Evolutionary conservation across 164 flowering plant genomes (phyloP).

Genomic region (Vitis labrusca): DNA sequence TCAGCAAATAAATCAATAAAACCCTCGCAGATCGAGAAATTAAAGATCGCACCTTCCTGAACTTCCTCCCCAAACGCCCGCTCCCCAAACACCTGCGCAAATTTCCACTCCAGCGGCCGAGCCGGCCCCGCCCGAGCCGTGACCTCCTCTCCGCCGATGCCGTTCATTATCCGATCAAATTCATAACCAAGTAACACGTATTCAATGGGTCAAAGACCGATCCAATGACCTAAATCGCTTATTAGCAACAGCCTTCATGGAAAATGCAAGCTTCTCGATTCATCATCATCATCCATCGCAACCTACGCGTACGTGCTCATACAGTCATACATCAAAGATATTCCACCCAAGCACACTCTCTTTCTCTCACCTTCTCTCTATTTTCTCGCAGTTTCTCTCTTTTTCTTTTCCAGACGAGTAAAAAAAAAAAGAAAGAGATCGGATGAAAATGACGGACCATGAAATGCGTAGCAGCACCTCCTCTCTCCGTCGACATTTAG

Average conservation of each 20-base stretch:
- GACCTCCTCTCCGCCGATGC: constrained; percentile 35
- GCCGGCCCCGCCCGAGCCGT: constrained; percentile 17
- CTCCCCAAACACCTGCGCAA: constrained; percentile 90
- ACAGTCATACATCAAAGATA: too few relatives aligned
- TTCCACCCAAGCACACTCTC: neutral
- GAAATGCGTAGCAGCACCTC: constrained; percentile 8
- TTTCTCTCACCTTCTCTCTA: constrained; percentile 13
- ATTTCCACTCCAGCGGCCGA: constrained; percentile 76
- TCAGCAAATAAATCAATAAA: neutral
- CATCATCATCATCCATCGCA: too few relatives aligned
- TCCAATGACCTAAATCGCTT: neutral
- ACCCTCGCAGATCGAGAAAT: neutral
- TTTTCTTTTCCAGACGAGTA: neutral
- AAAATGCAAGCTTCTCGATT: too few relatives aligned
- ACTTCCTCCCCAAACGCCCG: constrained; percentile 83
- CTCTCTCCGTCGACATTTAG: too few relatives aligned
- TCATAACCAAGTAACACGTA: neutral
- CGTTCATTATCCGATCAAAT: constrained; percentile 30
- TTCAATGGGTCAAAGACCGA: neutral
- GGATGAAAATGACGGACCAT: constrained; percentile 24
- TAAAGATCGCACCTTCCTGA: constrained; percentile 60
- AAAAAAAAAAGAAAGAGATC: constrained; percentile 7
- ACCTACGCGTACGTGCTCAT: too few relatives aligned
- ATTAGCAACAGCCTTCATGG: neutral
- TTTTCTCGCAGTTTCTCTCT: neutral